A percentile compares a stretch with the other conserved stretches of the same genome.
phyloP scores from a whole-genome alignment of 2,329 filamentous ascomycete species.

The Trichoderma sp. region DNA sequence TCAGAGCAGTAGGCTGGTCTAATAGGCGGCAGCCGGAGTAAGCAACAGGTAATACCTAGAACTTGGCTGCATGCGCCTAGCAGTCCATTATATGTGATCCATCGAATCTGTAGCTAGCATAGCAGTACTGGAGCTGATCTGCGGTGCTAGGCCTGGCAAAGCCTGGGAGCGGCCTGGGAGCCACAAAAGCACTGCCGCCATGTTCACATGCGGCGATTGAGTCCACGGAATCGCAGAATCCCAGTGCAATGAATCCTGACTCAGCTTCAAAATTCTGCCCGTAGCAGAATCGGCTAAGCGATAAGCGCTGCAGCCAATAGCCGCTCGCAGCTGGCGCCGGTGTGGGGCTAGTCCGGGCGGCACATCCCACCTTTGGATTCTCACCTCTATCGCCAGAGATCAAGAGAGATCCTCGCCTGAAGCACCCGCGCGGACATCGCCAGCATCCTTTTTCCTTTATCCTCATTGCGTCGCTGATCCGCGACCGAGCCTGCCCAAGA shows the following conservation, averaged over 20 bases:
- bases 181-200: not conserved
- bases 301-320: constrained; percentile 29
- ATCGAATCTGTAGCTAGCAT: not conserved
- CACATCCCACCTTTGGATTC: constrained; percentile 24
- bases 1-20: not conserved
- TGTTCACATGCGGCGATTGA: not conserved
- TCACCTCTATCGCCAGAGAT: constrained; percentile 15
- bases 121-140: not conserved
- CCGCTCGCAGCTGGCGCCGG: not conserved
- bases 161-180: not conserved
- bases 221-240: not conserved
- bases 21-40: not conserved
- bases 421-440: constrained; percentile 18
- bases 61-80: not conserved
- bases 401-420: constrained; percentile 14
- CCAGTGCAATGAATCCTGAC: not conserved
- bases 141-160: not conserved
- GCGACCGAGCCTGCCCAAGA: constrained; percentile 44
- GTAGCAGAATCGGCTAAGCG: constrained; percentile 18
- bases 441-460: constrained; percentile 14
- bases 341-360: constrained; percentile 4
- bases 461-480: constrained; percentile 27
- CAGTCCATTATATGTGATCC: not conserved
- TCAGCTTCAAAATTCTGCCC: constrained; percentile 1
- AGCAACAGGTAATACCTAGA: not conserved